Evolutionary conservation across 1,284 basidiomycete genomes (phyloP).

Genomic region (Ceratobasidium theobromae): DNA sequence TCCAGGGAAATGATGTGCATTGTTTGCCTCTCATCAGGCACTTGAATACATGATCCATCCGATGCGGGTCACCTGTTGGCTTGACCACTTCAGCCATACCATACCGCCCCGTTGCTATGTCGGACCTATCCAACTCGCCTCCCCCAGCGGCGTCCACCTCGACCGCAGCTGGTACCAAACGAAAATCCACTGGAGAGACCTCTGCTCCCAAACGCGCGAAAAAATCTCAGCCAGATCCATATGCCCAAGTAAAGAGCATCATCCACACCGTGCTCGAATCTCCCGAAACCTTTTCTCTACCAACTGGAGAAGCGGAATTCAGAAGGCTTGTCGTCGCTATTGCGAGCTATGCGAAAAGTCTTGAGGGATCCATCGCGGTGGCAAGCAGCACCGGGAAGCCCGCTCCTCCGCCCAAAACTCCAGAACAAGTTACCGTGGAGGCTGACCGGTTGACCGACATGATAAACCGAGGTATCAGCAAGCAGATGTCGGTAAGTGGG

Average conservation of each 20-base stretch:
- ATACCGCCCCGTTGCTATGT: too few relatives aligned
- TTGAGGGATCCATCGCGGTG: slow-evolving; percentile 11
- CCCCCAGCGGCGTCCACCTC: not conserved
- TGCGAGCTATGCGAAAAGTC: slow-evolving; percentile 5
- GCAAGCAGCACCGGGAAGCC: not conserved
- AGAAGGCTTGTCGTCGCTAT: not conserved
- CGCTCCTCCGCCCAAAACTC: not conserved
- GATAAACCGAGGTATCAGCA: slow-evolving; percentile 2
- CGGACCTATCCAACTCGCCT: not conserved
- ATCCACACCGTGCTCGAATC: not conserved
- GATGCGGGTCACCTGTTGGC: too few relatives aligned
- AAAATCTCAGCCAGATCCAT: slow-evolving; percentile 3
- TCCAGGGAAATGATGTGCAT: too few relatives aligned
- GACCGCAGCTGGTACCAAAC: not conserved
- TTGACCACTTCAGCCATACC: too few relatives aligned
- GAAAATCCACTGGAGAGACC: not conserved
- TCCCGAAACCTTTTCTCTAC: not conserved
- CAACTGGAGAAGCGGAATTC: not conserved
- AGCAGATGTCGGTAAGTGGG: not conserved
- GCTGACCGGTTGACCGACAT: not conserved
- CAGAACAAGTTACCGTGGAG: not conserved
- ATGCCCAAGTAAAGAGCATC: not conserved
- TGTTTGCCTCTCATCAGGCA: too few relatives aligned
- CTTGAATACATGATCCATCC: too few relatives aligned
- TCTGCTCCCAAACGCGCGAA: slow-evolving; percentile 8